These are phyloP conservation scores for Ophiostoma novo-ulmi DNA, from an alignment of 2,329 filamentous ascomycete species.

Conservation along the genomic window DNA sequence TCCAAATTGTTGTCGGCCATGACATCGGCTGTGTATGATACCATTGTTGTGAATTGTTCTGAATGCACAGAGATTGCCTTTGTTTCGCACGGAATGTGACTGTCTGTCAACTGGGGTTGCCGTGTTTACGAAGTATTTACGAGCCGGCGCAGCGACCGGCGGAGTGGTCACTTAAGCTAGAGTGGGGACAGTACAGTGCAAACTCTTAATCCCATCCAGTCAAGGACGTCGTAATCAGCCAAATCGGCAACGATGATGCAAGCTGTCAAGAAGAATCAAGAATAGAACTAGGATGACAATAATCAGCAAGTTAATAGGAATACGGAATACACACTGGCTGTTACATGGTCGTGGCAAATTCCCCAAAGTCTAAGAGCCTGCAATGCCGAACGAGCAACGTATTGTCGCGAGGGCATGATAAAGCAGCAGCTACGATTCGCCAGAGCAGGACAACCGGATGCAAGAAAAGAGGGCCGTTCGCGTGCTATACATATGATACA, in stretches of 20 bases:
- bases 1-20: too few relatives aligned
- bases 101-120: slow-evolving; percentile 2
- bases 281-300: neutral
- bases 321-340: neutral
- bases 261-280: slow-evolving; percentile 2
- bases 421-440: slow-evolving; percentile 25
- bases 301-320: neutral
- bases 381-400: slow-evolving; percentile 16
- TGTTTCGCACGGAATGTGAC: neutral
- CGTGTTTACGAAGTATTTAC: slow-evolving; percentile 27
- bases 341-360: neutral
- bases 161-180: slow-evolving; percentile 10
- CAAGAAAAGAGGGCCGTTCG: slow-evolving; percentile 9
- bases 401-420: slow-evolving; percentile 21
- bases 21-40: too few relatives aligned
- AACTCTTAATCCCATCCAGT: neutral
- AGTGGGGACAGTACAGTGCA: slow-evolving; percentile 9
- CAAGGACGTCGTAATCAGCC: slow-evolving; percentile 3
- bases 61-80: neutral
- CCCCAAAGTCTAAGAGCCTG: neutral
- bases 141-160: slow-evolving; percentile 18
- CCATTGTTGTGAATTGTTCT: too few relatives aligned
- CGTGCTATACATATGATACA: neutral
- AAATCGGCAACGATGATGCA: slow-evolving; percentile 4
- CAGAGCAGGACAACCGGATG: neutral